Percentiles rank a stretch among this genome's conserved stretches.
phyloP scores from a whole-genome alignment of 805 yeast genomes.

The Candida stauntonica region DNA sequence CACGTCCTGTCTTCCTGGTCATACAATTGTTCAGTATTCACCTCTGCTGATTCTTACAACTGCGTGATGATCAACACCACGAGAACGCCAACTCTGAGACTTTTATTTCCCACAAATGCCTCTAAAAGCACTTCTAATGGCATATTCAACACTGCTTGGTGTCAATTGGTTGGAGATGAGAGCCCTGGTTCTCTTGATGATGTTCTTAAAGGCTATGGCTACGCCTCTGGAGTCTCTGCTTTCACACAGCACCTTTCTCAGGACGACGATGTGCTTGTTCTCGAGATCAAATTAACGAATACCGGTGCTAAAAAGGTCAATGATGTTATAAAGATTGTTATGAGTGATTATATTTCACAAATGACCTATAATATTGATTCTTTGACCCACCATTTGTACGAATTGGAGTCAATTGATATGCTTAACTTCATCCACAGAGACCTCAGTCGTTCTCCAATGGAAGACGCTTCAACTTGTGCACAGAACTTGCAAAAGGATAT shows the following conservation, averaged over 20 bases:
- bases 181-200: slow-evolving; percentile 44
- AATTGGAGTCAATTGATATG: slow-evolving; percentile 42
- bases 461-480: slow-evolving; percentile 43
- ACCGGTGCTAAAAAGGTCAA: slow-evolving; percentile 39
- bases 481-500: slow-evolving; percentile 37
- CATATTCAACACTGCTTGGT: slow-evolving; percentile 42
- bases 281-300: slow-evolving; percentile 47
- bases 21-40: slow-evolving; percentile 24
- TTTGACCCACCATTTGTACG: slow-evolving; percentile 41
- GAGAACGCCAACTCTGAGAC: slow-evolving; percentile 35
- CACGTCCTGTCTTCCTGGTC: slow-evolving; percentile 19
- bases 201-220: slow-evolving; percentile 30
- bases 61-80: slow-evolving; percentile 37
- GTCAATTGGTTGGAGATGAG: slow-evolving; percentile 62
- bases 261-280: slow-evolving; percentile 37
- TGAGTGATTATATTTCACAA: slow-evolving; percentile 20
- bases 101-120: slow-evolving; percentile 40
- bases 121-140: background rate
- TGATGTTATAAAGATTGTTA: slow-evolving; percentile 32
- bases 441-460: slow-evolving; percentile 35
- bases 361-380: slow-evolving; percentile 21
- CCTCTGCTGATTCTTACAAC: slow-evolving; percentile 17
- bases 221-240: slow-evolving; percentile 39
- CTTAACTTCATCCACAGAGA: slow-evolving; percentile 43
- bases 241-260: slow-evolving; percentile 36